A percentile compares a stretch with the other conserved stretches of the same genome.
phyloP scores from a whole-genome alignment of 1,284 basidiomycete species.

The Cryptococcus neoformans region DNA sequence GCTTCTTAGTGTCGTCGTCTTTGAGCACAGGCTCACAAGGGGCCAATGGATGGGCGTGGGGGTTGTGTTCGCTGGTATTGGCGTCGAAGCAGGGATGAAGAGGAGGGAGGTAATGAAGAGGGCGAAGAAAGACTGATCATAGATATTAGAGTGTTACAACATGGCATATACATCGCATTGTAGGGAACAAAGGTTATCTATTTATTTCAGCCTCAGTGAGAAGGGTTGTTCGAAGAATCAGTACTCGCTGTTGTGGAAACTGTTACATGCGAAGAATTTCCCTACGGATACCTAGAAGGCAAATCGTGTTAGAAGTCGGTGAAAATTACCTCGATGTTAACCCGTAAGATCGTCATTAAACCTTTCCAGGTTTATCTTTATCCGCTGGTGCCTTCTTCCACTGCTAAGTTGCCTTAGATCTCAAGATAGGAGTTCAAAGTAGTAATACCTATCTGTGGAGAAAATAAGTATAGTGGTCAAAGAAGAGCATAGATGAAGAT shows the following conservation, averaged over 20 bases:
- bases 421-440: too few relatives aligned
- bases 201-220: neutral
- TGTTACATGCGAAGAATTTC: too few relatives aligned
- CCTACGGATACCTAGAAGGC: too few relatives aligned
- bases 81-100: conserved; percentile 86
- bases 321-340: too few relatives aligned
- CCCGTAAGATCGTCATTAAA: too few relatives aligned
- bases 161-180: neutral
- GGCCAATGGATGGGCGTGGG: conserved; percentile 91
- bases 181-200: neutral
- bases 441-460: too few relatives aligned
- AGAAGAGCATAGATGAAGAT: too few relatives aligned
- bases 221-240: conserved; percentile 2
- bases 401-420: too few relatives aligned
- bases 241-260: neutral
- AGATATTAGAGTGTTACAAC: conserved; percentile 1
- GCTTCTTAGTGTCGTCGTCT: conserved; percentile 90
- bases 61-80: conserved; percentile 91
- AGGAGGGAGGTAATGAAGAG: conserved; percentile 30
- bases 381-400: too few relatives aligned
- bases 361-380: too few relatives aligned
- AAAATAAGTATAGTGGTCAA: too few relatives aligned
- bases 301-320: too few relatives aligned
- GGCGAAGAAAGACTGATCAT: conserved; percentile 24
- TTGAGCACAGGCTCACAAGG: conserved; percentile 75